Conservation (phyloP, 768 basidiomycete species). For the Podaxis sp. region DNA sequence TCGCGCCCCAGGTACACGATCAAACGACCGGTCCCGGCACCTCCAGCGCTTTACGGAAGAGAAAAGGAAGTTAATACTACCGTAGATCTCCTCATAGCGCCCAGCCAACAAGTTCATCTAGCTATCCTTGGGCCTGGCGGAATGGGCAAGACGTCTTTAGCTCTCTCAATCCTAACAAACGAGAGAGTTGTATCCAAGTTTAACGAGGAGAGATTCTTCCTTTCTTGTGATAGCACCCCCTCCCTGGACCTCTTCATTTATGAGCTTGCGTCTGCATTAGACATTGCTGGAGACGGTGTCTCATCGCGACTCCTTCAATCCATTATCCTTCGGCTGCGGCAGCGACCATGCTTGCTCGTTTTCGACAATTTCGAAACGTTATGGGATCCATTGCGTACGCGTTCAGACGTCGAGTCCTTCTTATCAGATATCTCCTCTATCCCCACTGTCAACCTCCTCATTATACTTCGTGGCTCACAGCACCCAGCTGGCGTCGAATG, state of each 20-base stretch:
- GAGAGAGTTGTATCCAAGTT: constrained; percentile 18
- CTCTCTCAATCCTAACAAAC: constrained; percentile 25
- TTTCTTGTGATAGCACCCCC: constrained; percentile 29
- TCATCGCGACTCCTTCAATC: constrained; percentile 17
- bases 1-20: constrained; percentile 9
- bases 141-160: constrained; percentile 33
- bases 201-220: constrained; percentile 21
- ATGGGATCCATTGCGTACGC: constrained; percentile 26
- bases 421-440: constrained; percentile 22
- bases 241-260: constrained; percentile 22
- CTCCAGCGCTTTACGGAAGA: constrained; percentile 28
- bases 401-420: constrained; percentile 24
- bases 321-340: constrained; percentile 16
- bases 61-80: constrained; percentile 21
- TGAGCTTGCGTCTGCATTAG: constrained; percentile 21
- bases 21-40: constrained; percentile 14
- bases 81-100: constrained; percentile 13
- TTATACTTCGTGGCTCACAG: constrained; percentile 31
- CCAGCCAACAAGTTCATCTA: background rate
- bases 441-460: constrained; percentile 20
- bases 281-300: constrained; percentile 15
- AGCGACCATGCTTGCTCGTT: constrained; percentile 21
- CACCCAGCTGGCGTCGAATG: constrained; percentile 25
- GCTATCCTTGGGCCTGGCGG: constrained; percentile 31
- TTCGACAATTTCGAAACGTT: constrained; percentile 34